Percentiles rank a stretch among this genome's conserved stretches.
These are phyloP conservation scores for Buddleja alternifolia DNA, from an alignment of 257 asterid species.

Conservation along the genomic window DNA sequence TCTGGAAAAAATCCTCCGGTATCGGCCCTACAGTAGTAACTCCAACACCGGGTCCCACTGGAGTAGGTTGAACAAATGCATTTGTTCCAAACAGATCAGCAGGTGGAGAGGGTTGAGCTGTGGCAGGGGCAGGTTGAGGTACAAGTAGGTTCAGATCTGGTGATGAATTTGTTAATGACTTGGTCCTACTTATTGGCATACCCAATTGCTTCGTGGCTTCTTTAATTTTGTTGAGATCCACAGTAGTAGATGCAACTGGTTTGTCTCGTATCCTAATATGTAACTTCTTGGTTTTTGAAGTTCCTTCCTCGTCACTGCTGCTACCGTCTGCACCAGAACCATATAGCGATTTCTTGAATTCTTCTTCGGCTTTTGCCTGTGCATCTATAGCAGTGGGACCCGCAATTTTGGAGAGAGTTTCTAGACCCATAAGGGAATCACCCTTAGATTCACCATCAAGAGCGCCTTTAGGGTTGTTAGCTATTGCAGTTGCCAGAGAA, in stretches of 20 bases:
- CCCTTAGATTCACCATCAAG: constrained; percentile 48
- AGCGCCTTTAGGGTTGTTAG: constrained; percentile 52
- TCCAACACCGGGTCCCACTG: constrained; percentile 62
- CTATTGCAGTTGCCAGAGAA: constrained; percentile 44
- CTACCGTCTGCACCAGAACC: constrained; percentile 85
- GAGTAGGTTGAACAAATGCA: constrained; percentile 58
- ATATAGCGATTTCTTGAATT: constrained; percentile 84
- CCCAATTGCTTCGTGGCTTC: constrained; percentile 96
- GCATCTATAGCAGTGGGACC: constrained; percentile 70
- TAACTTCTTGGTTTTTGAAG: constrained; percentile 75
- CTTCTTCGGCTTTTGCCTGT: constrained; percentile 97
- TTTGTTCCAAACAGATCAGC: constrained; percentile 75
- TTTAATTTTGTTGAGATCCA: constrained; percentile 90
- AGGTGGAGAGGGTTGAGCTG: constrained; percentile 63
- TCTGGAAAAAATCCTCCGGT: constrained; percentile 98
- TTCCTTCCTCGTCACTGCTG: constrained; percentile 97
- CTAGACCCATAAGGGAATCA: constrained; percentile 80
- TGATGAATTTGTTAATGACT: constrained; percentile 74
- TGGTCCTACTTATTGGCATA: constrained; percentile 77
- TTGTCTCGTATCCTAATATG: constrained; percentile 86
- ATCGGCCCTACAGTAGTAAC: constrained; percentile 73
- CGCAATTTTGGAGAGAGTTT: constrained; percentile 58
- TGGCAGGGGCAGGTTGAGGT: constrained; percentile 61
- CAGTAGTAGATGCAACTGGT: constrained; percentile 78
- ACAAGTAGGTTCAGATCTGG: constrained; percentile 68